These are phyloP conservation scores for Aaosphaeria arxii DNA, from an alignment of 2,329 filamentous ascomycete genomes.

Conservation along the genomic window DNA sequence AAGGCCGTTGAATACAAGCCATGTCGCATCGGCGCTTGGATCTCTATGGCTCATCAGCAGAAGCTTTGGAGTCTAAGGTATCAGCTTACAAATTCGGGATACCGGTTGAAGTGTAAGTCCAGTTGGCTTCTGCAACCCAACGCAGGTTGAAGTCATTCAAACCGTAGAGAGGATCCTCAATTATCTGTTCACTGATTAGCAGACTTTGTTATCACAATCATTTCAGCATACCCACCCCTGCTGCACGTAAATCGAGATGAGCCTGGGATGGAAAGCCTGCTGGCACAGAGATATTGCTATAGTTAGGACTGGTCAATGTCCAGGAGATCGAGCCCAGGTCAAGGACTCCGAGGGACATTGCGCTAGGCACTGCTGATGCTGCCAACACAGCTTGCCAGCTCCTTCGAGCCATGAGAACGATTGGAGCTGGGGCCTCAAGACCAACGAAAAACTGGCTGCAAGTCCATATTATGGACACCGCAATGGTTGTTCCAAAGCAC, in stretches of 20 bases:
- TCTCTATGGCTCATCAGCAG: conserved; percentile 5
- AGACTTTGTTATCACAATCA: neutral
- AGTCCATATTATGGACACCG: no score
- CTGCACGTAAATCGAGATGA: conserved; percentile 57
- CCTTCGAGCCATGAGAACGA: conserved; percentile 8
- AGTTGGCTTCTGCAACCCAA: conserved; percentile 58
- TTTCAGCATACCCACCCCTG: conserved; percentile 11
- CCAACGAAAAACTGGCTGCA: no score
- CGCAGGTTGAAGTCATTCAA: conserved; percentile 59
- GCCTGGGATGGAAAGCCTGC: conserved; percentile 57
- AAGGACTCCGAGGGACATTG: conserved; percentile 11
- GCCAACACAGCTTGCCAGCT: conserved; percentile 15
- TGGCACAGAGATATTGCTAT: conserved; percentile 51
- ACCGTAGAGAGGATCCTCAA: conserved; percentile 54
- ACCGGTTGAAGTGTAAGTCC: conserved; percentile 57
- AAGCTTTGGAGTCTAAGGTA: neutral
- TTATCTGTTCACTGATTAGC: conserved; percentile 37
- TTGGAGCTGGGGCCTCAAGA: neutral
- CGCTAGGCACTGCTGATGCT: conserved; percentile 8
- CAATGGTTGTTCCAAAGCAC: no score
- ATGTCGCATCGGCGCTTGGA: conserved; percentile 42
- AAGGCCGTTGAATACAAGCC: conserved; percentile 60
- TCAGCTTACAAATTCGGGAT: conserved; percentile 27
- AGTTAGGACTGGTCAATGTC: conserved; percentile 44
- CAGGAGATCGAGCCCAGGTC: conserved; percentile 33